Percentiles rank a stretch among this genome's conserved stretches.
These are phyloP conservation scores for Stagonosporopsis rhizophila DNA, from an alignment of 2,329 filamentous ascomycete species.

Conservation along the genomic window DNA sequence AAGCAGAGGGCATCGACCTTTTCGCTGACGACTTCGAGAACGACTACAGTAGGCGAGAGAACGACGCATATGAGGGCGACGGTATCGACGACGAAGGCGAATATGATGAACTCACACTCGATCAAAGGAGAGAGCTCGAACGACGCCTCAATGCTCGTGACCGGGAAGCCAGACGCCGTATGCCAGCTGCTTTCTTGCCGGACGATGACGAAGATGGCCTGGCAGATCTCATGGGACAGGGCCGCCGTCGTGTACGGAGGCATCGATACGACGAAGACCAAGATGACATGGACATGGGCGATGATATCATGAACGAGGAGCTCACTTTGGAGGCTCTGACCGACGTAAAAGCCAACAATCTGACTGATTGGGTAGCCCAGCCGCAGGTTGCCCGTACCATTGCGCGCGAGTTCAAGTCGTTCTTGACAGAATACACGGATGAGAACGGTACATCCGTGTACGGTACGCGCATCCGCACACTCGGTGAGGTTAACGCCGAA, in stretches of 20 bases:
- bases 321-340: slow-evolving; percentile 88
- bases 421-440: slow-evolving; percentile 95
- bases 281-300: slow-evolving; percentile 86
- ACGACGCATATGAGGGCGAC: slow-evolving; percentile 69
- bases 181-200: slow-evolving; percentile 76
- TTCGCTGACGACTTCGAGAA: slow-evolving; percentile 74
- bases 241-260: slow-evolving; percentile 80
- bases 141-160: slow-evolving; percentile 76
- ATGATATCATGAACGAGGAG: slow-evolving; percentile 95
- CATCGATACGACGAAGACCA: slow-evolving; percentile 94
- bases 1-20: slow-evolving; percentile 73
- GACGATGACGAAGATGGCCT: slow-evolving; percentile 87
- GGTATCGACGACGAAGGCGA: slow-evolving; percentile 85
- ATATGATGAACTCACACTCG: slow-evolving; percentile 73
- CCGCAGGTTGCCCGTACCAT: slow-evolving; percentile 91
- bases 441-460: slow-evolving; percentile 90
- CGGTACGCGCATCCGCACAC: slow-evolving; percentile 87
- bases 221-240: slow-evolving; percentile 75
- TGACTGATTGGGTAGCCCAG: slow-evolving; percentile 94
- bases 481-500: slow-evolving; percentile 97
- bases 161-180: slow-evolving; percentile 69
- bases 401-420: slow-evolving; percentile 95
- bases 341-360: slow-evolving; percentile 89
- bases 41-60: slow-evolving; percentile 63
- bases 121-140: slow-evolving; percentile 73